phyloP scores from a whole-genome alignment of 2,329 filamentous ascomycete genomes.

The Aspergillus tubingensis region DNA sequence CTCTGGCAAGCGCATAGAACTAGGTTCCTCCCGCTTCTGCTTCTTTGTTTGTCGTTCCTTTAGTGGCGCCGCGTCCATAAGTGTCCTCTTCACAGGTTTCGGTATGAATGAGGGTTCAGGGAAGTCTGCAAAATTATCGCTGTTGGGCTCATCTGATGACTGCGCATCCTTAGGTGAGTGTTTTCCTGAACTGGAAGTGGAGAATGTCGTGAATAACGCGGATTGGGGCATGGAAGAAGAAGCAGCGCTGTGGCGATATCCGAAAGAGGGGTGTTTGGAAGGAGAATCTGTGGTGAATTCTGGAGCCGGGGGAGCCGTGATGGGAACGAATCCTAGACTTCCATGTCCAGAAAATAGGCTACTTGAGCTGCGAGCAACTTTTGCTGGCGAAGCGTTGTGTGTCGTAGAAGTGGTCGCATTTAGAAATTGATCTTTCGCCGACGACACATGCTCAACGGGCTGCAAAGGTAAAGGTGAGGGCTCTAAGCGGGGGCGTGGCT shows the following conservation, averaged over 20 bases:
- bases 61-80: constrained; percentile 73
- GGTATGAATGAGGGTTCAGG: constrained; percentile 49
- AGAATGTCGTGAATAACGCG: constrained; percentile 54
- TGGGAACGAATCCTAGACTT: constrained; percentile 65
- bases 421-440: constrained; percentile 66
- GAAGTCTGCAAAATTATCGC: constrained; percentile 50
- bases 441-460: constrained; percentile 39
- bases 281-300: constrained; percentile 52
- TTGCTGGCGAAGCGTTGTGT: constrained; percentile 68
- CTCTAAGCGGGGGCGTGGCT: constrained; percentile 48
- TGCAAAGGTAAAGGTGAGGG: constrained; percentile 55
- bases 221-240: constrained; percentile 42
- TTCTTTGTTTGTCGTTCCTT: constrained; percentile 73
- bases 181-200: constrained; percentile 45
- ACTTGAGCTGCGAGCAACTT: constrained; percentile 57
- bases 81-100: constrained; percentile 57
- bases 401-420: constrained; percentile 57
- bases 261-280: constrained; percentile 46
- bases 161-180: constrained; percentile 51
- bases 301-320: constrained; percentile 48
- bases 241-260: constrained; percentile 24
- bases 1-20: constrained; percentile 60
- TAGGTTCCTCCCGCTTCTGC: constrained; percentile 60
- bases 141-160: constrained; percentile 40
- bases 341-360: constrained; percentile 60